Conservation (phyloP, 1,139 yeast genomes). For the Taphrina confusa region DNA sequence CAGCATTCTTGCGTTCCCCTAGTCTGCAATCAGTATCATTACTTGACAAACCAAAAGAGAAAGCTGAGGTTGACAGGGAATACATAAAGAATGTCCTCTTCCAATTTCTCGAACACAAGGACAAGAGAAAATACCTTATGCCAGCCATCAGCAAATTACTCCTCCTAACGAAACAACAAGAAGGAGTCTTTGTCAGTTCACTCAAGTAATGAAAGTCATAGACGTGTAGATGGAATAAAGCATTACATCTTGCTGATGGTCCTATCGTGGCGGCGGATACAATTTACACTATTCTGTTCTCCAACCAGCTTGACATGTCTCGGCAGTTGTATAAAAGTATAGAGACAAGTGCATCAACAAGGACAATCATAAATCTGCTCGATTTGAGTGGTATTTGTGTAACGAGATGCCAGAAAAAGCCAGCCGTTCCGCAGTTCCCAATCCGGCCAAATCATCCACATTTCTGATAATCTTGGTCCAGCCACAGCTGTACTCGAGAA, state of each 20-base stretch:
- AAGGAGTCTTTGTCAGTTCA: slow-evolving; percentile 21
- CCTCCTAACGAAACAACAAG: slow-evolving; percentile 49
- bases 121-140: slow-evolving; percentile 78
- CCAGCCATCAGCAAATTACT: slow-evolving; percentile 82
- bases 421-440: no score
- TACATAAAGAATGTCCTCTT: slow-evolving; percentile 83
- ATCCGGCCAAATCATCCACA: no score
- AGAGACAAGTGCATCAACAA: no score
- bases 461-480: no score
- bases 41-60: slow-evolving; percentile 21
- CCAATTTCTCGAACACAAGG: slow-evolving; percentile 87
- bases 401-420: no score
- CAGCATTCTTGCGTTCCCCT: slow-evolving; percentile 12
- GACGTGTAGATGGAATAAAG: no score
- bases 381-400: no score
- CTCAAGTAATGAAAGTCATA: slow-evolving; percentile 1
- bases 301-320: background rate
- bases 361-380: no score
- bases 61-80: slow-evolving; percentile 32
- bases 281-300: background rate
- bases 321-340: no score
- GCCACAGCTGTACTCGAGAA: no score
- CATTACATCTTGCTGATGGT: background rate
- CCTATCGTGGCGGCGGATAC: background rate
- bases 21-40: slow-evolving; percentile 14